These are phyloP conservation scores for Lasiosphaeris hirsuta DNA, from an alignment of 495 filamentous ascomycete genomes.

Conservation along the genomic window DNA sequence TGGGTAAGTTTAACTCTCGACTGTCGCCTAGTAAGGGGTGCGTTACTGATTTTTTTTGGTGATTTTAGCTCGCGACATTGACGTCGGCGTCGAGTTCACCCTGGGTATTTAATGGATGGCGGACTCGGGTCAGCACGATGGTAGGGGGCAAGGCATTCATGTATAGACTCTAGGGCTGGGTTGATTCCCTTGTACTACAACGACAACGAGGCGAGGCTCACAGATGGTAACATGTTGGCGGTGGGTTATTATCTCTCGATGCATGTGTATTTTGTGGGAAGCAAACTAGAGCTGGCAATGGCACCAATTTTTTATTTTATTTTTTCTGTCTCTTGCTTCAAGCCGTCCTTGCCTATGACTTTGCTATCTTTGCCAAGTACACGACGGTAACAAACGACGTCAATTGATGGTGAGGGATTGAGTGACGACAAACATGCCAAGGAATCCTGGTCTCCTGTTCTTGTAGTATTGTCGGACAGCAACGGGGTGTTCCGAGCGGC, in stretches of 20 bases:
- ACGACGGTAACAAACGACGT: too few relatives aligned
- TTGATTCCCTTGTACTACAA: conserved; percentile 1
- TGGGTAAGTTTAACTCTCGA: conserved; percentile 57
- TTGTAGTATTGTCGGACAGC: too few relatives aligned
- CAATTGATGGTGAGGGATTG: too few relatives aligned
- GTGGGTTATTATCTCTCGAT: not conserved
- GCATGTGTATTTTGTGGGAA: conserved; percentile 8
- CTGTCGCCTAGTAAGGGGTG: conserved; percentile 10
- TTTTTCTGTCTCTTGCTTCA: not conserved
- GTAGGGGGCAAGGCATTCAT: not conserved
- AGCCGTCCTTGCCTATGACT: not conserved
- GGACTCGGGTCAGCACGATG: not conserved
- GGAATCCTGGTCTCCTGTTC: too few relatives aligned
- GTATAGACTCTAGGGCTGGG: conserved; percentile 7
- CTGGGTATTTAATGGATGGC: conserved; percentile 72
- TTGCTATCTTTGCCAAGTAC: too few relatives aligned
- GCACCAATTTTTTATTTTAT: conserved; percentile 1
- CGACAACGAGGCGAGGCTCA: not conserved
- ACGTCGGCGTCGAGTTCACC: conserved; percentile 96
- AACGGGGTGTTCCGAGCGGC: too few relatives aligned
- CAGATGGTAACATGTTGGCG: not conserved
- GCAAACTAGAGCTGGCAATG: conserved; percentile 8
- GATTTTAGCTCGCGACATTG: conserved; percentile 81
- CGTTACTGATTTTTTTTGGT: conserved; percentile 13
- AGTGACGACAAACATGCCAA: too few relatives aligned